A percentile compares a stretch with the other conserved stretches of the same genome.
Evolutionary conservation across 305 asterid species (phyloP).

Genomic region (Fraxinus xanthoxyloides): DNA sequence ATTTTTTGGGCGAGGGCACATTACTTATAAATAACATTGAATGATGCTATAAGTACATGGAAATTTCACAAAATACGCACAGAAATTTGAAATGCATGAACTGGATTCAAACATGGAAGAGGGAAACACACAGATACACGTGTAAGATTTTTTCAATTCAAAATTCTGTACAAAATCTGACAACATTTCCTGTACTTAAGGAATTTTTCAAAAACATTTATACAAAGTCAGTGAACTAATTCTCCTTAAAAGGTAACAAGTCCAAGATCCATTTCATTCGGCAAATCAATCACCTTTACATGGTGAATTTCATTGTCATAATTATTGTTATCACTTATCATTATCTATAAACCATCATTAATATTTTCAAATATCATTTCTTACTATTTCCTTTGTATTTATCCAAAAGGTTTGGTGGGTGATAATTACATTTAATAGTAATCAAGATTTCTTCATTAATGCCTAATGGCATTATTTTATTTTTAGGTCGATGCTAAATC

Average conservation of each 20-base stretch:
- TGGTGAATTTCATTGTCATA: neutral
- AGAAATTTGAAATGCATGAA: too few relatives aligned
- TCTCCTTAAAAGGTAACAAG: neutral
- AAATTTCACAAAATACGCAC: too few relatives aligned
- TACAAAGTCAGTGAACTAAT: neutral
- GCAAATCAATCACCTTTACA: neutral
- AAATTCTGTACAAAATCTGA: too few relatives aligned
- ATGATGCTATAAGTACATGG: too few relatives aligned
- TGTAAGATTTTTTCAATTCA: too few relatives aligned
- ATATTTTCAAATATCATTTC: neutral
- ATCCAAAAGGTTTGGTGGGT: neutral
- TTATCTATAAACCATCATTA: neutral
- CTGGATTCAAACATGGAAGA: too few relatives aligned
- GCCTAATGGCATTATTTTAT: neutral
- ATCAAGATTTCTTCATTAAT: neutral
- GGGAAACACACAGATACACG: too few relatives aligned
- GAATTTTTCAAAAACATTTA: too few relatives aligned
- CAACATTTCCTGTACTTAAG: too few relatives aligned
- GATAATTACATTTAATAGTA: neutral
- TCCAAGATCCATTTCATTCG: neutral
- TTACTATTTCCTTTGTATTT: neutral
- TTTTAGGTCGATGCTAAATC: neutral
- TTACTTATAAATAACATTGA: neutral
- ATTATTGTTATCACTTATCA: neutral
- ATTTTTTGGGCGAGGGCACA: neutral